Base-by-base conservation (phyloP, 2,329 filamentous ascomycete genomes). In the Verticillium klebahnii region DNA sequence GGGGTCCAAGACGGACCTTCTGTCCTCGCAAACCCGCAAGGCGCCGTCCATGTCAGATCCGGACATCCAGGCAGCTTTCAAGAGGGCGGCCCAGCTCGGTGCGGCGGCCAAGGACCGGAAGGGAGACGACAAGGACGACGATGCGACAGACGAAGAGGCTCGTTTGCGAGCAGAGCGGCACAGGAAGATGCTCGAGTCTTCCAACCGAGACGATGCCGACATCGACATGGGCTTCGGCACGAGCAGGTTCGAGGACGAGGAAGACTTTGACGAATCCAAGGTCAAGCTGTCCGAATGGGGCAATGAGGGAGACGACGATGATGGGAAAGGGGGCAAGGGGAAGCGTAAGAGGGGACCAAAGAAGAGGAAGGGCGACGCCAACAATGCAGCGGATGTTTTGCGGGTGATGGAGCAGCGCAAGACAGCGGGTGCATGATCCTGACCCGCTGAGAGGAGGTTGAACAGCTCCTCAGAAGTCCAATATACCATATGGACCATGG, bases 211-310 rank as follows among this genome's bases (percentile, higher is more conserved):
- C 72, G 87, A 93, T 57, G 88, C 94, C 62, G 94, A 99, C 75
- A 84, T 99, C 77, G 95, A 99, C 71, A 86, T 98, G 81, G 94
- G 93, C 63, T 98, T 99, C 71, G 95, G 95, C 37, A 91, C 88
- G 23, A 95, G 90, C 70, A 85, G 94, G 32, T 89, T 92, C 69
- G 93, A 91, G 60, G 95, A 97, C 70, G 93, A 93, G 58, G 93
- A 93, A 63, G 93, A 96, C 66, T 85, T 89, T 66, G 91, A 93
- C 50, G 82, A 83, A 25, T 78, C 77, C 72, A 87, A 84, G 67
- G 77, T 92, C 65, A 91, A 90, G 77, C 74, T 93, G 60, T 87
- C 85, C 45, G 78, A 86, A 69, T 91, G 91, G 81, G 79, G 73
- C 11, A 80, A 78, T 19, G 83, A 77, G 2, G 83, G 82, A 19